Percentiles rank a stretch among this genome's conserved stretches.
Evolutionary conservation across 495 filamentous ascomycete genomes (phyloP).

Genomic region (Xylaria flabelliformis): DNA sequence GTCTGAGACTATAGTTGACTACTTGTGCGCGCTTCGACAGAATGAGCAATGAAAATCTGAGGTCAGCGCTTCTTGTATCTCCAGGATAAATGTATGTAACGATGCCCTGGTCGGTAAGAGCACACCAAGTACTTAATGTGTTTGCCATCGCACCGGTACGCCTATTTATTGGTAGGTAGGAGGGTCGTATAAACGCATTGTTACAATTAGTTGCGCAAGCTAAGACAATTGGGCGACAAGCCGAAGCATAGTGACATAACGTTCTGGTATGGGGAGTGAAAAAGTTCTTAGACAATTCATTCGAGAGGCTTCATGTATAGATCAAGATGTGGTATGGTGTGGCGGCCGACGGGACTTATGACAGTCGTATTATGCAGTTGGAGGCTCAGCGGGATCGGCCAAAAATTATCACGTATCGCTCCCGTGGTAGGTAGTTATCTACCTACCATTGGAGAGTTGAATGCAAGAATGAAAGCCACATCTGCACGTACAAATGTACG

Average conservation of each 20-base stretch:
- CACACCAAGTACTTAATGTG: neutral
- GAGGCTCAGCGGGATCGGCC: constrained; percentile 16
- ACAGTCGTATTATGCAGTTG: constrained; percentile 17
- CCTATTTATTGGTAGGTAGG: neutral
- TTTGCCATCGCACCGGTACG: neutral
- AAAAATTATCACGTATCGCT: neutral
- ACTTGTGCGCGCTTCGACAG: constrained; percentile 10
- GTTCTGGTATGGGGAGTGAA: neutral
- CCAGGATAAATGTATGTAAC: constrained; percentile 2
- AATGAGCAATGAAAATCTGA: constrained; percentile 22
- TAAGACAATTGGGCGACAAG: neutral
- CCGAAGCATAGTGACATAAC: neutral
- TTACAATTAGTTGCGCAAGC: neutral
- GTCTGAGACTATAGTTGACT: neutral
- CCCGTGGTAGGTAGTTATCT: no score
- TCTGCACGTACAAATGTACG: constrained; percentile 1
- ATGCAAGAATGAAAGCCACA: constrained; percentile 11
- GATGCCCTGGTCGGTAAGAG: neutral
- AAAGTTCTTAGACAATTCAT: neutral
- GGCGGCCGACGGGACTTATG: neutral
- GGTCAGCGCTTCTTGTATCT: constrained; percentile 18
- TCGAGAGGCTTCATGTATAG: neutral
- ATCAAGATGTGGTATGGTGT: constrained; percentile 10
- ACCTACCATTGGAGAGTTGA: neutral
- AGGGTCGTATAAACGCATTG: neutral